Evolutionary conservation across 2,329 filamentous ascomycete species (phyloP).

Genomic region (Aspergillus fumigatiaffinis): DNA sequence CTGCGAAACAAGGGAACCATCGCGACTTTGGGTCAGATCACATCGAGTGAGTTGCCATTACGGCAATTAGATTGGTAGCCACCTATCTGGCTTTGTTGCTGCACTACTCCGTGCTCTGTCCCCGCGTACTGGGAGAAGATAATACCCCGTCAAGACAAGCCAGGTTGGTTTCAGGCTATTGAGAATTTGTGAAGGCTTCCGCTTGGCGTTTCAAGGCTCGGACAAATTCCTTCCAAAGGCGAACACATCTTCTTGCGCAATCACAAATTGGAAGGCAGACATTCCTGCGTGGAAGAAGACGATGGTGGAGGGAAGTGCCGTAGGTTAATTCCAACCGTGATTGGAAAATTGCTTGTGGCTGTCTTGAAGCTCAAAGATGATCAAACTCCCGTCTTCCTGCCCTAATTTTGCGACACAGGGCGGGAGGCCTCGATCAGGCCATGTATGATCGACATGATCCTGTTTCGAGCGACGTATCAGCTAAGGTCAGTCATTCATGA

Average conservation of each 20-base stretch:
- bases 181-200: background rate
- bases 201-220: background rate
- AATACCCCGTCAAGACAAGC: too few species aligned
- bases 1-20: background rate
- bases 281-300: background rate
- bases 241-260: background rate
- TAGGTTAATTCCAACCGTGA: background rate
- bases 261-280: background rate
- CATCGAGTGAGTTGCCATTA: background rate
- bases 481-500: background rate
- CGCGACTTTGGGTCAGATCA: background rate
- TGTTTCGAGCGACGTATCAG: background rate
- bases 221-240: background rate
- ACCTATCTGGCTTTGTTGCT: too few species aligned
- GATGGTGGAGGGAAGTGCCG: background rate
- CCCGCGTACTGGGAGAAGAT: too few species aligned
- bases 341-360: background rate
- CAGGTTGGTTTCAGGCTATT: background rate
- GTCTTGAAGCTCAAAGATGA: background rate
- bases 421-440: background rate
- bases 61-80: background rate
- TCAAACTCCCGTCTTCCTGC: background rate
- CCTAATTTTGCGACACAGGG: background rate
- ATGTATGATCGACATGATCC: background rate
- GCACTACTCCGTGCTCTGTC: too few species aligned